Base-by-base conservation (phyloP, 164 flowering plant species). In the Liriodendron chinense region DNA sequence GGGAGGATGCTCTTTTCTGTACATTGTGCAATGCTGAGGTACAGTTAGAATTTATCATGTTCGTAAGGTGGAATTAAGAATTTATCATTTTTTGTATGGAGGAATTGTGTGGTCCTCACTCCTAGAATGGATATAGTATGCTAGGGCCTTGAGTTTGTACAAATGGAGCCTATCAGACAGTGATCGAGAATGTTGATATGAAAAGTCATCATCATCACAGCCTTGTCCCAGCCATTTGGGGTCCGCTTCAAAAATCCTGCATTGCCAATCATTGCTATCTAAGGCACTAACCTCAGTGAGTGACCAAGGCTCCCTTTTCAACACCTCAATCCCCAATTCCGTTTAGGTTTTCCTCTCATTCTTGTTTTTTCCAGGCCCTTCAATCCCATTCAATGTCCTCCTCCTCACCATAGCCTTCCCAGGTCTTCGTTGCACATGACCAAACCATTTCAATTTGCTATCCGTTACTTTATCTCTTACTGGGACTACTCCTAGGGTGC, bases 11-110 rank as follows among this genome's bases (percentile, higher is more conserved):
- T 34, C 80, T 96, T 80, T 96, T 89, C 83, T 96, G 99, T 86
- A 96, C 98, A 68, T 82, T 94, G 81, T 96, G 99, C 85, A 88
- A 92, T 86, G 89, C 98, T 73, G 97, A 96, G 99, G 99, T 96
- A 89, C 72, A 47, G 16, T 14, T 71, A 23, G 70, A 7, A 61
- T 47, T 28, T 23, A 12, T 53, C 18, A 16, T 53, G 8, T 53
- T 12, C 18, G 12, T 53, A 53, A 12, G n/a, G n/a, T n/a, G n/a
- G n/a, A n/a, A n/a, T n/a, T n/a, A n/a, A n/a, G n/a, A n/a, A 22
- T 8, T 20, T 49, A 69, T 25, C 67, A 74, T 50, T 69, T 68
- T 26, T 23, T 21, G 1, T 57, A n/a, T n/a, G n/a, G 59, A 53
- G 18, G 18, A 53, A 53, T 53, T 53, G 9, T 53, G 59, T 53